phyloP scores from a whole-genome alignment of 108 stramenopile genomes.

The Pinguiococcus pyrenoidosus region DNA sequence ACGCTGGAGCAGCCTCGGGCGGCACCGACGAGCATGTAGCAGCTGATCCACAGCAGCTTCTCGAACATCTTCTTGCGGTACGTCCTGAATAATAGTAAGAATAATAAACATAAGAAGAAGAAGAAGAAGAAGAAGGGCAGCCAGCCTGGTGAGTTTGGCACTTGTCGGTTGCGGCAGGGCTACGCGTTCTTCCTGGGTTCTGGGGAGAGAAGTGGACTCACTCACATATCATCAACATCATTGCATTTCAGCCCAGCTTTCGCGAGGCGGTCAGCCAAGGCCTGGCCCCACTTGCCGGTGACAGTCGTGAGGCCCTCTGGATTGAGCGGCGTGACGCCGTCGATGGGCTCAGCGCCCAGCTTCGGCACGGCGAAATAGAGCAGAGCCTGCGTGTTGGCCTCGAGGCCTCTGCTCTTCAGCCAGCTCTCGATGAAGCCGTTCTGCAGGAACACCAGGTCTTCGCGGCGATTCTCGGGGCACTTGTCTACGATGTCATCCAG shows the following conservation, averaged over 20 bases:
- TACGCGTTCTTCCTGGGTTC: too few species aligned
- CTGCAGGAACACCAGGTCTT: slow-evolving; percentile 82
- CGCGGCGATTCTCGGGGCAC: slow-evolving; percentile 51
- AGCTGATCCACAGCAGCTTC: slow-evolving; percentile 81
- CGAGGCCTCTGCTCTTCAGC: slow-evolving; percentile 47
- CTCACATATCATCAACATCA: too few species aligned
- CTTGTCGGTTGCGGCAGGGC: background rate
- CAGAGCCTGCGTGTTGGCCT: slow-evolving; percentile 58
- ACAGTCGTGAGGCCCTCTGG: slow-evolving; percentile 78
- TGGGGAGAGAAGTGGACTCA: too few species aligned
- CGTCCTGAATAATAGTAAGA: background rate
- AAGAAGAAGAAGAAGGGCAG: background rate
- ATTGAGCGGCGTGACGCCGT: slow-evolving; percentile 71
- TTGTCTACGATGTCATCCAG: slow-evolving; percentile 60
- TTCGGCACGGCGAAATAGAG: slow-evolving; percentile 68
- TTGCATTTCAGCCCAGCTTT: slow-evolving; percentile 59
- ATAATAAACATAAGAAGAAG: background rate
- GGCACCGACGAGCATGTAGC: slow-evolving; percentile 73
- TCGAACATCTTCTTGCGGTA: slow-evolving; percentile 57
- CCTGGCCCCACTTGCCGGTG: slow-evolving; percentile 61
- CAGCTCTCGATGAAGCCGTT: slow-evolving; percentile 73
- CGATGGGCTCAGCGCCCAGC: slow-evolving; percentile 62
- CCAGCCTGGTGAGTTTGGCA: background rate
- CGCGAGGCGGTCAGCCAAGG: slow-evolving; percentile 58
- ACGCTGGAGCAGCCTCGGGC: slow-evolving; percentile 59